Base-by-base conservation (phyloP, 371 early-diverging fungal species). In the Saksenaea vasiformis region DNA sequence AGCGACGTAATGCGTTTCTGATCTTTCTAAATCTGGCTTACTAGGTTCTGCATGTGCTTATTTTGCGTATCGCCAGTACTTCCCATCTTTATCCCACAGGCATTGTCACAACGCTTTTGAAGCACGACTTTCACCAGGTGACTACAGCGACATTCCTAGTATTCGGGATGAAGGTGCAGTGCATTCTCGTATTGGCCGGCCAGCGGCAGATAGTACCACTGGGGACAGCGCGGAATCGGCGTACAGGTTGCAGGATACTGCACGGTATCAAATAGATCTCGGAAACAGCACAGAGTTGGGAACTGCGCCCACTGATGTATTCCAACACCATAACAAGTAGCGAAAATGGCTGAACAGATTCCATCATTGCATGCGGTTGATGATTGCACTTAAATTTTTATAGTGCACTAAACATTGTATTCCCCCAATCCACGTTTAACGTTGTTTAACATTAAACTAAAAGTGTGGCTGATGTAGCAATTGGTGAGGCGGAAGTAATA, bases 41-140 rank as follows among this genome's bases (percentile, higher is more conserved):
- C 15, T 85, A 27, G 89, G 92, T 34, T 54, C 78, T 0, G 54
- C 79, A 3, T 78, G 79, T 65, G 88, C 89, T 5, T 84, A 80
- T 55, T 91, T 90, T 65, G 69, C 85, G 0, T 93, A 92, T 63
- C 80, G 82, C 62, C 87, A 88, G 66, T 93, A 90, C 71, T 91
- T 86, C 38, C 90, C 91, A 47, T 19, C 51, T 0, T 24, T 47
- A 22, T n/a, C 19, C 0, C 51, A 47, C 22, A 10, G 10, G 7
- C 51, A 47, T 47, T 47, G 51, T 47, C 11, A 3, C 11, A 47
- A 22, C 11, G 51, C 51, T 19, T 47, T 19, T 10, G 51, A 47
- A 19, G 11, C 51, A 47, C 51, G 51, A 22, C 51, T 47, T 47
- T 47, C 19, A 1, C 51, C 51, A 10, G 51, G n/a, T 11, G 51